phyloP scores from a whole-genome alignment of 1,284 basidiomycete species.

The Calocybe gambosa region DNA sequence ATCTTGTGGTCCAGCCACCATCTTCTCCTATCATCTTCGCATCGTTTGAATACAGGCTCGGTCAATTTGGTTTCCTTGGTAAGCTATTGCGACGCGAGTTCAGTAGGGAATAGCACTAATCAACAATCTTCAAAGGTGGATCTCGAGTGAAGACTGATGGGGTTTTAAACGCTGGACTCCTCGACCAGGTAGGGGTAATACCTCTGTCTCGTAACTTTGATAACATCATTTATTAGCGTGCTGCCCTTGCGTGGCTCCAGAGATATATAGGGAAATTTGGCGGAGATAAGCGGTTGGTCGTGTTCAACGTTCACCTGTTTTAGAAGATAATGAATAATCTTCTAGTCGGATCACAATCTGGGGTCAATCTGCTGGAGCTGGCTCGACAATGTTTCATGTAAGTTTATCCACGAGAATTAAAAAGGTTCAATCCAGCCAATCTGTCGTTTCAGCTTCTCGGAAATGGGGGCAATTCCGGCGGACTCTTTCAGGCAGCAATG shows the following conservation, averaged over 20 bases:
- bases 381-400: slow-evolving; percentile 34
- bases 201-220: background rate
- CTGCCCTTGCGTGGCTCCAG: slow-evolving; percentile 31
- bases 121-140: slow-evolving; percentile 19
- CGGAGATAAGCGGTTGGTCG: slow-evolving; percentile 25
- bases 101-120: background rate
- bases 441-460: slow-evolving; percentile 25
- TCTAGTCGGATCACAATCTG: slow-evolving; percentile 30
- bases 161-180: slow-evolving; percentile 29
- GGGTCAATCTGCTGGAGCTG: slow-evolving; percentile 35
- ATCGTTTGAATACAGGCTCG: slow-evolving; percentile 36
- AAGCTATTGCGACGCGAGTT: slow-evolving; percentile 2
- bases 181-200: slow-evolving; percentile 27
- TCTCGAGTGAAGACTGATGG: slow-evolving; percentile 24
- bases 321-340: background rate
- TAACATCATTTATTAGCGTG: slow-evolving; percentile 20
- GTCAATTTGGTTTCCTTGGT: slow-evolving; percentile 37
- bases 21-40: slow-evolving; percentile 32
- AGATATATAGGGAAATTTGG: slow-evolving; percentile 29
- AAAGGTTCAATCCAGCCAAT: background rate
- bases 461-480: slow-evolving; percentile 26
- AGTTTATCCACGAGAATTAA: background rate
- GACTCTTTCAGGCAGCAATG: slow-evolving; percentile 30
- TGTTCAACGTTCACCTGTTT: background rate
- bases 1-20: slow-evolving; percentile 24